These are phyloP conservation scores for Bonia amplexicaulis DNA, from an alignment of 176 grass and related monocot genomes.

Conservation along the genomic window DNA sequence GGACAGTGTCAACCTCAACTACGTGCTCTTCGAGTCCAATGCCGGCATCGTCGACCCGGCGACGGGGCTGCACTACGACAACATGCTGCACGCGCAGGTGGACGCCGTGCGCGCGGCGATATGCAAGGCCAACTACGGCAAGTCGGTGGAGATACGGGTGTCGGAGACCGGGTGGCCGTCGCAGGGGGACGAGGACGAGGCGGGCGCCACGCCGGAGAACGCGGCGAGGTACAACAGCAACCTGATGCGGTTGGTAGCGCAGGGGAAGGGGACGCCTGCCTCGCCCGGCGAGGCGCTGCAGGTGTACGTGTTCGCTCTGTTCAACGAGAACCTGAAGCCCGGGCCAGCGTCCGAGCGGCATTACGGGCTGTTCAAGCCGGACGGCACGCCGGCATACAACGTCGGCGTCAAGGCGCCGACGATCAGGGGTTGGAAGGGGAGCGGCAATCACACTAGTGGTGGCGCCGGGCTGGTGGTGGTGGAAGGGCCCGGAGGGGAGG, in stretches of 20 bases:
- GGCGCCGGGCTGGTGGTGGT: conserved; percentile 34
- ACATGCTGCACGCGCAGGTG: conserved; percentile 93
- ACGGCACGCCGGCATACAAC: conserved; percentile 74
- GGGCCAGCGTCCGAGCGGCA: conserved; percentile 77
- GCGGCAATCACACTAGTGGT: not conserved
- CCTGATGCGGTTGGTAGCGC: conserved; percentile 61
- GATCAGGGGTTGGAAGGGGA: conserved; percentile 20
- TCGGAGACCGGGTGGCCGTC: conserved; percentile 98
- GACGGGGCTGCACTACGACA: conserved; percentile 63
- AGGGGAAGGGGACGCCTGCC: conserved; percentile 70
- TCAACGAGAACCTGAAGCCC: conserved; percentile 89
- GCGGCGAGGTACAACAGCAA: conserved; percentile 76
- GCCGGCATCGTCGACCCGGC: conserved; percentile 51
- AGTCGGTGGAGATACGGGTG: conserved; percentile 54
- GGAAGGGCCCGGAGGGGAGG: conserved; percentile 34
- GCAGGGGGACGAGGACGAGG: conserved; percentile 60
- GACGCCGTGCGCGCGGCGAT: conserved; percentile 79
- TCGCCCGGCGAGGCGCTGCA: conserved; percentile 48
- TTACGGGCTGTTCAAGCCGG: conserved; percentile 81
- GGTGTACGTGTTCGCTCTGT: conserved; percentile 89
- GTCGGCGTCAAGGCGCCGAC: conserved; percentile 36
- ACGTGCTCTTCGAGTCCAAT: conserved; percentile 66
- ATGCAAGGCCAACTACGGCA: conserved; percentile 39
- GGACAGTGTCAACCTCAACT: conserved; percentile 45
- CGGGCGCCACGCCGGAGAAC: conserved; percentile 70